Percentiles rank a stretch among this genome's conserved stretches.
Conservation (phyloP, 257 asterid species). For the Perilla frutescens region DNA sequence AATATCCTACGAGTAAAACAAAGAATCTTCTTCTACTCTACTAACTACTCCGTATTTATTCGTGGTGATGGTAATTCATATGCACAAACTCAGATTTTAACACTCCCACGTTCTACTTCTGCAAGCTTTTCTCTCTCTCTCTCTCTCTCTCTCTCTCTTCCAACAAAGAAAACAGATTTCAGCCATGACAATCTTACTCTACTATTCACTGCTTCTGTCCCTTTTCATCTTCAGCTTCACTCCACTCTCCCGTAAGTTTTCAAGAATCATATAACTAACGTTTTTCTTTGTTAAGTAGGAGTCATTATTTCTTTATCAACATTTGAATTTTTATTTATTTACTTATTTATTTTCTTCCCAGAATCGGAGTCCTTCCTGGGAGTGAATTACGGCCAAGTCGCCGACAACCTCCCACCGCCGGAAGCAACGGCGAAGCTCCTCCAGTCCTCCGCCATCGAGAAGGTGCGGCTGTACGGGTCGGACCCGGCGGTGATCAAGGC, state of each 20-base stretch:
- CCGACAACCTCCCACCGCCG: constrained; percentile 73
- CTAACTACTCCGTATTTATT: not conserved
- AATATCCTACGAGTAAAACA: no score
- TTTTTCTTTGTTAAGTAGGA: not conserved
- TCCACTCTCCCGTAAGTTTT: constrained; percentile 48
- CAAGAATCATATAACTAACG: not conserved
- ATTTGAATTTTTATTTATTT: not conserved
- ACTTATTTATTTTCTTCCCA: constrained; percentile 20
- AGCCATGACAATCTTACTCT: constrained; percentile 42
- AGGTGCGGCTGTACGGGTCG: constrained; percentile 66
- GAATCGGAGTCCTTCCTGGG: constrained; percentile 69
- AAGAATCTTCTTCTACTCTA: no score
- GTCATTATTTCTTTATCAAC: no score
- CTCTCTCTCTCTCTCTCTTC: not conserved
- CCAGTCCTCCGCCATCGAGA: constrained; percentile 54
- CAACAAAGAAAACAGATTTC: not conserved
- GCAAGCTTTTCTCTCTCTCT: not conserved
- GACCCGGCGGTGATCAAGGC: constrained; percentile 63
- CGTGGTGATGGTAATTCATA: not conserved
- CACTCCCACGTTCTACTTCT: constrained; percentile 11
- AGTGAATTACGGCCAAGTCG: constrained; percentile 72
- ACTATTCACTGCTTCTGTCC: constrained; percentile 33
- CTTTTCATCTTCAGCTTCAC: constrained; percentile 38
- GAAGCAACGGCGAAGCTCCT: constrained; percentile 59
- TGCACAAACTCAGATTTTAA: not conserved